phyloP scores from a whole-genome alignment of 441 rosid genomes.

The Pelargonium myrrhifolium region DNA sequence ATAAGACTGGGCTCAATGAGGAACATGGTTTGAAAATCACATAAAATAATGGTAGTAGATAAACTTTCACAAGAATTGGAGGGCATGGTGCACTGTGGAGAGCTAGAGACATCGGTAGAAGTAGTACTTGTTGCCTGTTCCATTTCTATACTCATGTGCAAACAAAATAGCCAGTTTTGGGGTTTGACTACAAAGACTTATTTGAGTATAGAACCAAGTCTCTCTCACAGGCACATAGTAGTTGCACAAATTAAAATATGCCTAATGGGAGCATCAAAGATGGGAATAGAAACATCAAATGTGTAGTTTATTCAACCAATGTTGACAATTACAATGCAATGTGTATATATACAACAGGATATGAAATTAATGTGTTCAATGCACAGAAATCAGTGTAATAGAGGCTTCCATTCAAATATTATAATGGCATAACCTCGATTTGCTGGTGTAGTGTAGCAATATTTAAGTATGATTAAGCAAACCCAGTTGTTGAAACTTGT shows the following conservation, averaged over 20 bases:
- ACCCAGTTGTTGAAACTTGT: slow-evolving; percentile 60
- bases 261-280: slow-evolving; percentile 12
- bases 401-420: slow-evolving; percentile 57
- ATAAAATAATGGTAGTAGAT: slow-evolving; percentile 19
- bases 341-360: slow-evolving; percentile 21
- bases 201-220: slow-evolving; percentile 12
- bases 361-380: slow-evolving; percentile 69
- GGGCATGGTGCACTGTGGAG: slow-evolving; percentile 23
- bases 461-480: slow-evolving; percentile 22
- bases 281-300: slow-evolving; percentile 64
- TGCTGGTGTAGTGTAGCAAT: slow-evolving; percentile 14
- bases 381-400: slow-evolving; percentile 33
- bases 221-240: slow-evolving; percentile 5
- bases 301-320: slow-evolving; percentile 35
- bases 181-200: slow-evolving; percentile 31
- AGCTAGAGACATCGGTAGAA: slow-evolving; percentile 36
- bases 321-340: slow-evolving; percentile 4
- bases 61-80: slow-evolving; percentile 25
- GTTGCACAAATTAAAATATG: slow-evolving; percentile 16
- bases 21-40: neutral
- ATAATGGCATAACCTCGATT: slow-evolving; percentile 27
- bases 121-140: slow-evolving; percentile 19
- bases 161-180: slow-evolving; percentile 36
- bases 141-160: slow-evolving; percentile 18
- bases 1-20: neutral